Evolutionary conservation across 352 stramenopile species (phyloP).

Genomic region (Globisporangium abappressorium): DNA sequence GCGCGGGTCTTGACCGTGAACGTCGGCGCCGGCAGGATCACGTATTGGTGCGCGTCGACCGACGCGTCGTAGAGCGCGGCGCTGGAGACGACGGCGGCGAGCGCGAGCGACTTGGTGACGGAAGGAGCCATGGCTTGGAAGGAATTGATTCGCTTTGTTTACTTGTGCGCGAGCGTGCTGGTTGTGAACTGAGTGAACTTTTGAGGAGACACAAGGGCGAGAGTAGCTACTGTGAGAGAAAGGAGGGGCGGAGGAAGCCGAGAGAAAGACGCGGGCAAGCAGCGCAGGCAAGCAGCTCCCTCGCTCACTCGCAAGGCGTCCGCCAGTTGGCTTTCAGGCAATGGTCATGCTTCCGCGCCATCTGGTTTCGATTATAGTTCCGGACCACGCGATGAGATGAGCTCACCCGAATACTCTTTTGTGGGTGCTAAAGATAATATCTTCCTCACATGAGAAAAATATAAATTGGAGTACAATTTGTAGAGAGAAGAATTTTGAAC

Average conservation of each 20-base stretch:
- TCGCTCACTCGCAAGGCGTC: neutral
- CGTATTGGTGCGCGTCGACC: constrained; percentile 30
- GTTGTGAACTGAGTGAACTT: constrained; percentile 7
- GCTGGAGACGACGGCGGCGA: constrained; percentile 22
- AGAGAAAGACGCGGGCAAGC: neutral
- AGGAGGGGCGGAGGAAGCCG: neutral
- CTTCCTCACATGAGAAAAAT: too few species aligned
- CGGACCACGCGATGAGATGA: too few species aligned
- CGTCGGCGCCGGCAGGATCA: constrained; percentile 35
- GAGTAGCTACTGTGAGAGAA: too few species aligned
- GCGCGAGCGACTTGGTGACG: constrained; percentile 19
- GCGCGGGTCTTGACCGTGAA: constrained; percentile 33
- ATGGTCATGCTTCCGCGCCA: neutral
- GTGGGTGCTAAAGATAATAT: too few species aligned
- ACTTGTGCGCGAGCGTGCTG: neutral
- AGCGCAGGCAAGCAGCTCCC: too few species aligned
- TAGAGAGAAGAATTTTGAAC: too few species aligned
- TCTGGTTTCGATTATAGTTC: neutral
- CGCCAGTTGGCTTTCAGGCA: neutral
- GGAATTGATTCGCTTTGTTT: neutral
- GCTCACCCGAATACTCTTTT: too few species aligned
- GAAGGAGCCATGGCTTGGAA: constrained; percentile 12
- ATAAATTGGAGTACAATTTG: too few species aligned
- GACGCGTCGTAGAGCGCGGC: constrained; percentile 5
- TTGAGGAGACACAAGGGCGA: neutral